phyloP scores from a whole-genome alignment of 78 protist species.

The Anaeramoeba flamelloides region DNA sequence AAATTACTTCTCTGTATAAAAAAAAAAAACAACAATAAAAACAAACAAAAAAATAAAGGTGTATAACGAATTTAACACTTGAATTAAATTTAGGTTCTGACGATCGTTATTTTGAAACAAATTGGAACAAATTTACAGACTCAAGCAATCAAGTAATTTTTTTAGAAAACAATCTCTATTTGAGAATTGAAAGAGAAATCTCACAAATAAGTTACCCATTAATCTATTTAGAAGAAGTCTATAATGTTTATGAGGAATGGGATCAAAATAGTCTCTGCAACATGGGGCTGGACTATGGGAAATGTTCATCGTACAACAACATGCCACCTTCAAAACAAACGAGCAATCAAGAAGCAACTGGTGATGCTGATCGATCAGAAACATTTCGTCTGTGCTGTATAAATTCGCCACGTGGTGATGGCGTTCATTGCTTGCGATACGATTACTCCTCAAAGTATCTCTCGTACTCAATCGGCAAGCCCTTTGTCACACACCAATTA shows the following conservation, averaged over 20 bases:
- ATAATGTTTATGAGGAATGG: background rate
- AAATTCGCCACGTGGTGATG: background rate
- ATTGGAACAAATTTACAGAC: too few species aligned
- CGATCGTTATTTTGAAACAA: too few species aligned
- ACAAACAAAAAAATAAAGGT: too few species aligned
- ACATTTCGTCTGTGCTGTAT: background rate
- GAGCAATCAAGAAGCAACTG: too few species aligned
- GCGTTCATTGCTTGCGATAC: background rate
- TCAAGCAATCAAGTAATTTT: background rate
- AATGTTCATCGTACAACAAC: background rate
- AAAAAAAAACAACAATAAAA: too few species aligned
- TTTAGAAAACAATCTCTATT: background rate
- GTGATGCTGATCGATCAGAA: background rate
- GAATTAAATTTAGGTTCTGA: too few species aligned
- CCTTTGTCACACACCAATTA: background rate
- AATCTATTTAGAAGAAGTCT: background rate
- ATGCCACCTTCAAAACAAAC: background rate
- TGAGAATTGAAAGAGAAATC: background rate
- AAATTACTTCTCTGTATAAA: too few species aligned
- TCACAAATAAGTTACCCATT: background rate
- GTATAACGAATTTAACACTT: too few species aligned
- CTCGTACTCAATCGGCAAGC: background rate
- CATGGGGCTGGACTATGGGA: background rate
- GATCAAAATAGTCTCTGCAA: background rate
- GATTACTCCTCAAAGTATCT: background rate